phyloP scores from a whole-genome alignment of 2,329 filamentous ascomycete genomes.

The Apiospora pterosperma region DNA sequence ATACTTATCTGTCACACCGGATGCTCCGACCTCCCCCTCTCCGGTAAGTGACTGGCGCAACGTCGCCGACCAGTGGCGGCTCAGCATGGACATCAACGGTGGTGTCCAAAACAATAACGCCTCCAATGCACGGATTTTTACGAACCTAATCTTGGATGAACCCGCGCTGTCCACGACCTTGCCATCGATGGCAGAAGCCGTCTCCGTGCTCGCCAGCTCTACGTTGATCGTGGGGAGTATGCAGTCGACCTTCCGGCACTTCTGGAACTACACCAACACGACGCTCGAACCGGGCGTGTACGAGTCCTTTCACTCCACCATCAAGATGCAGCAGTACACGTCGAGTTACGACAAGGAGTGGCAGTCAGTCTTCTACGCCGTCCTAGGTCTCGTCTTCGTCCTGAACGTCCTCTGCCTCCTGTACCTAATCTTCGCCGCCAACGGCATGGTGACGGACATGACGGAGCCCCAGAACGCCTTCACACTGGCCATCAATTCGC shows the following conservation, averaged over 20 bases:
- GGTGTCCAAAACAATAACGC: slow-evolving; percentile 54
- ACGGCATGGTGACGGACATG: slow-evolving; percentile 70
- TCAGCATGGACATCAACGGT: slow-evolving; percentile 52
- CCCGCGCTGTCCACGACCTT: slow-evolving; percentile 43
- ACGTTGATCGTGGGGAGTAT: slow-evolving; percentile 61
- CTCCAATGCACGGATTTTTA: slow-evolving; percentile 55
- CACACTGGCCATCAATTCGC: slow-evolving; percentile 62
- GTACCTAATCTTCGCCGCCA: slow-evolving; percentile 55
- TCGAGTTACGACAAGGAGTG: slow-evolving; percentile 59
- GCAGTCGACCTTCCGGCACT: slow-evolving; percentile 58
- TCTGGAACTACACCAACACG: slow-evolving; percentile 42
- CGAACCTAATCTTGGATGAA: slow-evolving; percentile 45
- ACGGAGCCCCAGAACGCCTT: slow-evolving; percentile 77
- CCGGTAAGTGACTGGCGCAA: slow-evolving; percentile 51
- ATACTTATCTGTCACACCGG: slow-evolving; percentile 45
- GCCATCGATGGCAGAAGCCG: slow-evolving; percentile 69
- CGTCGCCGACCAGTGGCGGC: slow-evolving; percentile 51
- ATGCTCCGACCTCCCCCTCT: slow-evolving; percentile 21
- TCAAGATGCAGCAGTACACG: slow-evolving; percentile 66
- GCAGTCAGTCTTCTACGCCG: slow-evolving; percentile 64
- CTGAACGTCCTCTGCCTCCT: slow-evolving; percentile 63
- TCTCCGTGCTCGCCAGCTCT: slow-evolving; percentile 67
- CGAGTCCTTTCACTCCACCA: slow-evolving; percentile 60
- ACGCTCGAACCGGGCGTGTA: slow-evolving; percentile 42
- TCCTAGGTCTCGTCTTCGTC: slow-evolving; percentile 62